These are phyloP conservation scores for Orbilia oligospora DNA, from an alignment of 2,329 filamentous ascomycete species.

Conservation along the genomic window DNA sequence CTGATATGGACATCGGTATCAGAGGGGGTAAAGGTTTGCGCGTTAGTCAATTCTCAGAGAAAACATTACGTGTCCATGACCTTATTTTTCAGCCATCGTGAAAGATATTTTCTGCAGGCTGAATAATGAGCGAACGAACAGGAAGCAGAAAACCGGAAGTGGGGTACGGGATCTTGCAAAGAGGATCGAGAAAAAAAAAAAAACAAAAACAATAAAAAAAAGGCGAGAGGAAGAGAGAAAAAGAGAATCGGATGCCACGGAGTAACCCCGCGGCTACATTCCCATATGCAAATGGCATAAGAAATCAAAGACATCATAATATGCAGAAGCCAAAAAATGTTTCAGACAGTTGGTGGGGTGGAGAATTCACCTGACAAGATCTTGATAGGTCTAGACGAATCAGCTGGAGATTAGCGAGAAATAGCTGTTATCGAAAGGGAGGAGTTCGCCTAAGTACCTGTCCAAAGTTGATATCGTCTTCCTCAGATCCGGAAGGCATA, in stretches of 20 bases:
- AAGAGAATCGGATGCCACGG: not conserved
- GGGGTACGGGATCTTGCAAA: not conserved
- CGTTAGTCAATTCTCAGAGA: conserved; percentile 17
- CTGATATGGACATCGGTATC: conserved; percentile 33
- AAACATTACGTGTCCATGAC: conserved; percentile 31
- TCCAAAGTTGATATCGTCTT: conserved; percentile 43
- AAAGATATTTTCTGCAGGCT: not conserved
- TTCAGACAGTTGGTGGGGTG: conserved; percentile 17
- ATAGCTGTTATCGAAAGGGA: conserved; percentile 5
- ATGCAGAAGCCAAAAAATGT: conserved; percentile 12
- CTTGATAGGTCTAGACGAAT: conserved; percentile 57
- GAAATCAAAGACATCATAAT: conserved; percentile 23
- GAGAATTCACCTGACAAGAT: conserved; percentile 59
- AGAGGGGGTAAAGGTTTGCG: conserved; percentile 19
- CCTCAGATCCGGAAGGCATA: conserved; percentile 59
- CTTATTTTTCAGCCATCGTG: conserved; percentile 4
- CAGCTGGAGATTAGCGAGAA: conserved; percentile 57
- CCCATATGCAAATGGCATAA: conserved; percentile 25
- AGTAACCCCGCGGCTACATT: conserved; percentile 30
- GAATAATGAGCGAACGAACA: not conserved
- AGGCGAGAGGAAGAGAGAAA: not conserved
- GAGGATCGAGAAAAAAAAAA: not conserved
- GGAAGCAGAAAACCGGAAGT: not conserved
- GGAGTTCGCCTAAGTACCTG: conserved; percentile 60
- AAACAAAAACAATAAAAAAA: no score